These are phyloP conservation scores for Phaeodactylum tricornutum DNA, from an alignment of 108 stramenopile genomes.

Conservation along the genomic window DNA sequence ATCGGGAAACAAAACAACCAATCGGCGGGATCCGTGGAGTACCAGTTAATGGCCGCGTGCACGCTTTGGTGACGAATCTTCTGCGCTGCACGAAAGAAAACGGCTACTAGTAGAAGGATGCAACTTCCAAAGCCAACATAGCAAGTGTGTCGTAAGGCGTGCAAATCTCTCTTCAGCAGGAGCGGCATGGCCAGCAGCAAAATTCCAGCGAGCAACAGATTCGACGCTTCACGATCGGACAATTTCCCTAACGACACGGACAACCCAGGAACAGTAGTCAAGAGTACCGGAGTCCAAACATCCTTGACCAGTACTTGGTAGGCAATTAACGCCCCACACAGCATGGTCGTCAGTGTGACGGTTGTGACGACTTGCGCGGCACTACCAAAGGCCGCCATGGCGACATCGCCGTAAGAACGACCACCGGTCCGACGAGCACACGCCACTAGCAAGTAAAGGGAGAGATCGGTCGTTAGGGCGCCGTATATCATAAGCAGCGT, in stretches of 20 bases:
- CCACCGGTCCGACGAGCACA: slow-evolving; percentile 63
- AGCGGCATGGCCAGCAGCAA: slow-evolving; percentile 40
- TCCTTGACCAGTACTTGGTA: slow-evolving; percentile 78
- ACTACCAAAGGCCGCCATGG: slow-evolving; percentile 51
- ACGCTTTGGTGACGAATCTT: neutral
- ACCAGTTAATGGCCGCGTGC: slow-evolving; percentile 1
- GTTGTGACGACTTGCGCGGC: slow-evolving; percentile 40
- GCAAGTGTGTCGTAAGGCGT: slow-evolving; percentile 72
- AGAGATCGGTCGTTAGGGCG: slow-evolving; percentile 42
- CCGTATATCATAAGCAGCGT: slow-evolving; percentile 52
- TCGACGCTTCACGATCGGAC: slow-evolving; percentile 3
- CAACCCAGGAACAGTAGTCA: neutral
- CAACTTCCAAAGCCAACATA: slow-evolving; percentile 67
- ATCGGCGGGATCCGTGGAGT: slow-evolving; percentile 9
- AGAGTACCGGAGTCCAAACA: slow-evolving; percentile 57
- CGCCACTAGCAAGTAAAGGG: slow-evolving; percentile 55
- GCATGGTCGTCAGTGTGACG: slow-evolving; percentile 40
- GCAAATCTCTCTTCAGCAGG: slow-evolving; percentile 47
- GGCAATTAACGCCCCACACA: slow-evolving; percentile 58
- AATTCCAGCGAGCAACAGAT: slow-evolving; percentile 23
- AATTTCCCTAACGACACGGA: neutral
- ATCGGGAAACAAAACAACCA: slow-evolving; percentile 64
- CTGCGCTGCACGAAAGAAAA: slow-evolving; percentile 16
- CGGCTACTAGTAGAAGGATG: slow-evolving; percentile 39
- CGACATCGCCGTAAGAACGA: slow-evolving; percentile 61